These are phyloP conservation scores for Tetramitus jugosus DNA, from an alignment of 208 protist species.

Conservation along the genomic window DNA sequence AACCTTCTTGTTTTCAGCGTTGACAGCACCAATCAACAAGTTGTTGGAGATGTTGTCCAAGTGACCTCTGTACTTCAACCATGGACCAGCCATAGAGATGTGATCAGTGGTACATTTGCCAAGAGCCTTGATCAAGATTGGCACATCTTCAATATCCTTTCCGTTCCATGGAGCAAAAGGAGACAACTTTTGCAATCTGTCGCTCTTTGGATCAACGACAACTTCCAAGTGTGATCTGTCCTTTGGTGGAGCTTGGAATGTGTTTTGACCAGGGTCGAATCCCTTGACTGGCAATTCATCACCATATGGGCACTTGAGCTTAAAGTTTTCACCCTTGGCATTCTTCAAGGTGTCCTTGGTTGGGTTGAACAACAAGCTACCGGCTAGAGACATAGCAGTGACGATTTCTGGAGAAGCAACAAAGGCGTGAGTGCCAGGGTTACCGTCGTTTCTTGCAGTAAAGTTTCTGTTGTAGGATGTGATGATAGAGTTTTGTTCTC, in stretches of 20 bases:
- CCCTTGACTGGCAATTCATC: conserved; percentile 46
- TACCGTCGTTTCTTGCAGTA: conserved; percentile 61
- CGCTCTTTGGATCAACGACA: conserved; percentile 41
- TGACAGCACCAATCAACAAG: conserved; percentile 64
- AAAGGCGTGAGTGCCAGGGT: conserved; percentile 65
- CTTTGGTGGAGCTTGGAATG: conserved; percentile 46
- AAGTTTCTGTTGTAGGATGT: conserved; percentile 80
- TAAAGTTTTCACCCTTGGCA: conserved; percentile 44
- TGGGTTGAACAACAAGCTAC: conserved; percentile 61
- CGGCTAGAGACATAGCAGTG: conserved; percentile 59
- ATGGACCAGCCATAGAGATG: conserved; percentile 63
- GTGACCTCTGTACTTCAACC: conserved; percentile 72
- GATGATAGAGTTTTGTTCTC: conserved; percentile 70
- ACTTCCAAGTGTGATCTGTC: conserved; percentile 40
- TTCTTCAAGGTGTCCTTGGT: conserved; percentile 46
- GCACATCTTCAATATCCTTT: conserved; percentile 35
- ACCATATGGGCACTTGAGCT: conserved; percentile 43
- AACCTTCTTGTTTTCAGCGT: conserved; percentile 54
- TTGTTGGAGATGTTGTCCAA: conserved; percentile 81
- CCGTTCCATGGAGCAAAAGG: conserved; percentile 57
- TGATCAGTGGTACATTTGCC: conserved; percentile 82
- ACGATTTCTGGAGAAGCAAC: conserved; percentile 70
- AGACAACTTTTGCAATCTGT: conserved; percentile 48
- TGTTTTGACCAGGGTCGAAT: conserved; percentile 50
- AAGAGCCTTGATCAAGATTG: conserved; percentile 54